Base-by-base conservation (phyloP, 2,329 filamentous ascomycete species). In the Albifimbria verrucaria region DNA sequence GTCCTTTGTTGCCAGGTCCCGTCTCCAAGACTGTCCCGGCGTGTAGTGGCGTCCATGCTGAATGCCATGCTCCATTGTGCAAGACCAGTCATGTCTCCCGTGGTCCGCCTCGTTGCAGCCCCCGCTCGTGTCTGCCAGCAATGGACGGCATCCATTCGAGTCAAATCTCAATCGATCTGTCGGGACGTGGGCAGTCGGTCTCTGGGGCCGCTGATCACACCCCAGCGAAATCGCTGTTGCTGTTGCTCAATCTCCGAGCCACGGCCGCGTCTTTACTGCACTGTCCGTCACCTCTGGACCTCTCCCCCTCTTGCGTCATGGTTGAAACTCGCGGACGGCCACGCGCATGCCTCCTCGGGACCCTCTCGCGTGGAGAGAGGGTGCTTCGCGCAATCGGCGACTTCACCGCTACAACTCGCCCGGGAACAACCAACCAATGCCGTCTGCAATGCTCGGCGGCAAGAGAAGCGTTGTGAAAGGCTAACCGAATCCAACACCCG, bases 391-490 rank as follows among this genome's bases (percentile, higher is more conserved):
- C n/a, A n/a, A n/a, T n/a, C n/a, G n/a, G n/a, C n/a, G n/a, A n/a
- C 50, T 51, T 52, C 42, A 52, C 59, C 53, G 53, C 54, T 52
- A 57, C 59, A 54, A 44, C 36, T 28, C 52, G 26, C 42, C 56
- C 58, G 58, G 55, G 55, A 55, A 56, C 52, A 57, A 59, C 57
- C 58, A 57, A 52, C 57, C 54, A 57, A 58, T 56, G 50, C 54
- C 50, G 56, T 59, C 50, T 39, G 32, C 32, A 39, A 52, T 55
- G 59, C 57, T 62, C 64, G 68, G 71, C 71, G 71, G 69, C 64
- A 72, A 73, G 59, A 67, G 63, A 58, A 61, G 63, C 64, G 55
- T 63, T 63, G 61, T 72, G 69, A 73, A 72, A 73, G 70, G 71
- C 65, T 62, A 59, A 62, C 24, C 6, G 57, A 55, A 56, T 51